Percentiles rank a stretch among this genome's conserved stretches.
Conservation (phyloP, 2,329 filamentous ascomycete genomes). For the Aspergillus oerlinghausenensis region DNA sequence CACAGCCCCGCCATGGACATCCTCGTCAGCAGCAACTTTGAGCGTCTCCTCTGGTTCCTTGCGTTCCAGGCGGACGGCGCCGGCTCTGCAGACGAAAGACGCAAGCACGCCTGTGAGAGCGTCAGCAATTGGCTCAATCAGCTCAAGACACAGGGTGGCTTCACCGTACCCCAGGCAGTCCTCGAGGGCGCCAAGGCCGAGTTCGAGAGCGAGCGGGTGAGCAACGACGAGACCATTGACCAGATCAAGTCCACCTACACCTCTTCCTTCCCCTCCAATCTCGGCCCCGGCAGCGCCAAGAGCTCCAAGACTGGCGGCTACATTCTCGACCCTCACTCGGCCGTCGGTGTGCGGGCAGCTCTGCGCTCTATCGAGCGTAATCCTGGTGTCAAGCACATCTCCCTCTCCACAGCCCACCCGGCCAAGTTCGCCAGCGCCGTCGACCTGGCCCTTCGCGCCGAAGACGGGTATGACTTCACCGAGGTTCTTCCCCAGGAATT, state of each 20-base stretch:
- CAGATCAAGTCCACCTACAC: constrained; percentile 58
- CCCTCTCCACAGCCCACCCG: constrained; percentile 88
- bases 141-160: constrained; percentile 76
- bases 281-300: constrained; percentile 26
- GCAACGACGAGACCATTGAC: constrained; percentile 61
- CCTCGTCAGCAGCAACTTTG: constrained; percentile 92
- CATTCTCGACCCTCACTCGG: constrained; percentile 87
- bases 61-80: constrained; percentile 57
- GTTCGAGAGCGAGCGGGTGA: constrained; percentile 74
- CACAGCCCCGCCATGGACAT: constrained; percentile 97
- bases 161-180: constrained; percentile 71
- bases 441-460: constrained; percentile 66
- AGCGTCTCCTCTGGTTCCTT: constrained; percentile 90
- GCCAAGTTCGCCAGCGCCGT: constrained; percentile 91
- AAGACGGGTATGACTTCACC: constrained; percentile 70
- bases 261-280: constrained; percentile 49
- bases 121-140: constrained; percentile 73
- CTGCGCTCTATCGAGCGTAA: constrained; percentile 60
- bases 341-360: constrained; percentile 77
- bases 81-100: constrained; percentile 41
- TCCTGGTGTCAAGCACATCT: constrained; percentile 61
- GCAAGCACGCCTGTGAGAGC: constrained; percentile 61
- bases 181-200: constrained; percentile 65
- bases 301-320: constrained; percentile 56
- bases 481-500: constrained; percentile 80